phyloP scores from a whole-genome alignment of 2,329 filamentous ascomycete species.

The Aspergillus ochraceus region DNA sequence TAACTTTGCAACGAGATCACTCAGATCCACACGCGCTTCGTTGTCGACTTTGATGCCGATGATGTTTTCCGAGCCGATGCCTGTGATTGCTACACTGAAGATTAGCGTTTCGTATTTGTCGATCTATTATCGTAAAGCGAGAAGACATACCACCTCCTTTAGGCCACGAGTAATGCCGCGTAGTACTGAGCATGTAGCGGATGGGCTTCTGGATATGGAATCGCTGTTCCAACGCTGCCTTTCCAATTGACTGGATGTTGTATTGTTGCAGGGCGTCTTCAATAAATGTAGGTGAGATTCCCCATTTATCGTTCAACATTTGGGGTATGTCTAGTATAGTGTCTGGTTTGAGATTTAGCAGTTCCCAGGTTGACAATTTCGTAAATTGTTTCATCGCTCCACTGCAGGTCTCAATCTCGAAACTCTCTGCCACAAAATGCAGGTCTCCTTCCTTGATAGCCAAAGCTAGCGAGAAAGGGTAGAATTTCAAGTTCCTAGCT shows the following conservation, averaged over 20 bases:
- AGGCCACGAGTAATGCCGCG: slow-evolving; percentile 52
- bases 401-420: slow-evolving; percentile 32
- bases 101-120: not conserved
- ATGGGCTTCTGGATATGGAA: slow-evolving; percentile 33
- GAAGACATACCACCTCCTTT: slow-evolving; percentile 43
- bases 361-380: slow-evolving; percentile 43
- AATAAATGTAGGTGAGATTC: not conserved
- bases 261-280: slow-evolving; percentile 3
- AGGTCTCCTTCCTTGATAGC: slow-evolving; percentile 32
- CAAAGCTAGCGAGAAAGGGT: slow-evolving; percentile 41
- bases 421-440: slow-evolving; percentile 28
- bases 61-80: slow-evolving; percentile 46
- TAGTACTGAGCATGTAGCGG: slow-evolving; percentile 43
- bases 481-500: slow-evolving; percentile 52
- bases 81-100: slow-evolving; percentile 13
- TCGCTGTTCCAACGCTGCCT: slow-evolving; percentile 9
- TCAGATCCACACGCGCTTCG: slow-evolving; percentile 43
- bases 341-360: slow-evolving; percentile 46
- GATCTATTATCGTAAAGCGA: not conserved
- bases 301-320: not conserved
- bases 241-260: slow-evolving; percentile 13
- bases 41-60: not conserved
- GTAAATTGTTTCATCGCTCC: slow-evolving; percentile 38
- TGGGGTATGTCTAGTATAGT: slow-evolving; percentile 44
- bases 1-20: slow-evolving; percentile 37